Conservation (phyloP, 345 rosid genomes). For the Nasturtium officinale region DNA sequence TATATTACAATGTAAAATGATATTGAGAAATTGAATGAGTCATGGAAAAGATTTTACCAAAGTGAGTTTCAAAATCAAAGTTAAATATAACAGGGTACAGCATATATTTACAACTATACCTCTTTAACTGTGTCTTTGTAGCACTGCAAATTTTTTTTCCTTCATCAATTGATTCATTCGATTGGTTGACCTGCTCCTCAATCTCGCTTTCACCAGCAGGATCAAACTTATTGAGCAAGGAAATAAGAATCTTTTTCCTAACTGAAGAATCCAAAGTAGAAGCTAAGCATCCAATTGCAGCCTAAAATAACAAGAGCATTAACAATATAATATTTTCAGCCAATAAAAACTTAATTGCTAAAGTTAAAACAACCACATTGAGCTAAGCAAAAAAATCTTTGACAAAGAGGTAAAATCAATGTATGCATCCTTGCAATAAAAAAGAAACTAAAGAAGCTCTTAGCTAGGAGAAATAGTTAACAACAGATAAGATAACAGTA, state of each 20-base stretch:
- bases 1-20: constrained; percentile 14
- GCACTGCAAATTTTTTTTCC: constrained; percentile 41
- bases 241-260: constrained; percentile 58
- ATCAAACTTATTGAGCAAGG: constrained; percentile 62
- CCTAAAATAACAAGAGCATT: constrained; percentile 55
- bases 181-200: constrained; percentile 39
- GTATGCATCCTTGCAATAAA: not conserved
- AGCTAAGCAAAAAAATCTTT: not conserved
- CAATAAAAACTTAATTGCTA: not conserved
- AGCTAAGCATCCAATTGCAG: constrained; percentile 83
- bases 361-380: not conserved
- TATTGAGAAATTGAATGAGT: not conserved
- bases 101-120: constrained; percentile 48
- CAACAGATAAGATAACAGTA: not conserved
- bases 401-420: not conserved
- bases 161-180: constrained; percentile 43
- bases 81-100: not conserved
- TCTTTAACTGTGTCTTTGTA: constrained; percentile 49
- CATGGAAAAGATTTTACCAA: constrained; percentile 1
- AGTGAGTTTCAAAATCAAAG: not conserved
- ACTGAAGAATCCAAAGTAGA: constrained; percentile 70
- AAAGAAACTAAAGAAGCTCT: constrained; percentile 1
- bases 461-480: not conserved
- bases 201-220: constrained; percentile 52
- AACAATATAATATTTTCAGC: constrained; percentile 13